These are phyloP conservation scores for Cynanchum wilfordii DNA, from an alignment of 257 asterid species.

Conservation along the genomic window DNA sequence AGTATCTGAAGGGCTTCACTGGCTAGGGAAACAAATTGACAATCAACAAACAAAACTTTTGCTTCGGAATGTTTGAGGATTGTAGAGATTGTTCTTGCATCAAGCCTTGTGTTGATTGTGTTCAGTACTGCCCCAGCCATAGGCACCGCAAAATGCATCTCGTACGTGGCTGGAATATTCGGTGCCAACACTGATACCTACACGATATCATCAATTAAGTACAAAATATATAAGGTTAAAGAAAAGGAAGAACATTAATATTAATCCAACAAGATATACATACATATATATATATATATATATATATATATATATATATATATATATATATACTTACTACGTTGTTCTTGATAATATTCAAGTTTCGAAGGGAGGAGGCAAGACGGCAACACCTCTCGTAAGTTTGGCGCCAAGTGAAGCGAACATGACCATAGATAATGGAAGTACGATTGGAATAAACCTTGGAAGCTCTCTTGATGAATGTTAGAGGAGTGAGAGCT, in stretches of 20 bases:
- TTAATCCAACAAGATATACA: constrained; percentile 24
- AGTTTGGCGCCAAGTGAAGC: constrained; percentile 70
- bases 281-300: too few relatives aligned
- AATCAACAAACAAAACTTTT: constrained; percentile 57
- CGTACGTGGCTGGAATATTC: constrained; percentile 77
- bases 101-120: constrained; percentile 72
- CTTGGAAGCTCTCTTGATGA: constrained; percentile 45
- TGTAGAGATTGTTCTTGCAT: constrained; percentile 52
- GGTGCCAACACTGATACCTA: constrained; percentile 89
- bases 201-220: neutral
- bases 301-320: too few relatives aligned
- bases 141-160: constrained; percentile 91
- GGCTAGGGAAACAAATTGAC: constrained; percentile 42
- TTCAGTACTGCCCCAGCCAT: constrained; percentile 92
- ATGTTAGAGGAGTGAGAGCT: constrained; percentile 1
- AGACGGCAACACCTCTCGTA: constrained; percentile 50
- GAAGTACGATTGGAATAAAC: constrained; percentile 61
- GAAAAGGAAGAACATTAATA: neutral
- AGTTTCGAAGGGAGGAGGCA: constrained; percentile 56
- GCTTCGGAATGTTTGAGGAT: constrained; percentile 73
- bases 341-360: constrained; percentile 47
- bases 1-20: constrained; percentile 44
- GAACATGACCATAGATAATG: constrained; percentile 30
- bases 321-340: constrained; percentile 68
- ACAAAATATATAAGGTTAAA: too few relatives aligned